These are phyloP conservation scores for Coprinopsis sp. DNA, from an alignment of 768 basidiomycete species.

Conservation along the genomic window DNA sequence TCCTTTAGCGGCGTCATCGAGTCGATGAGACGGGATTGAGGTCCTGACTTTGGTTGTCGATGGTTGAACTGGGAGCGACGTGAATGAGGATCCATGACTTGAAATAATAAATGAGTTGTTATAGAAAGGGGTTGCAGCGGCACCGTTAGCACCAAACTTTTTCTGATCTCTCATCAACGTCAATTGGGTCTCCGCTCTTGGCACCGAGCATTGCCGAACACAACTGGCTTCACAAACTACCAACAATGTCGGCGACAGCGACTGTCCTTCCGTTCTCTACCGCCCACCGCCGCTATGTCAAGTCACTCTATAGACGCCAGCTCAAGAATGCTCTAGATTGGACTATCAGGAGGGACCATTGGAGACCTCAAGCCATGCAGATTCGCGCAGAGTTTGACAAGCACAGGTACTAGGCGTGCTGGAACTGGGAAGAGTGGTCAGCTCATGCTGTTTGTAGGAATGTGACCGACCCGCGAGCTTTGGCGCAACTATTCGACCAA, in stretches of 20 bases:
- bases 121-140: background rate
- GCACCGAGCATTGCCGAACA: background rate
- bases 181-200: slow-evolving; percentile 10
- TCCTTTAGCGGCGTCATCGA: slow-evolving; percentile 36
- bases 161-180: slow-evolving; percentile 13
- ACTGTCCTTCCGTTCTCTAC: slow-evolving; percentile 64
- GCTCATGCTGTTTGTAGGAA: slow-evolving; percentile 42
- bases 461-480: slow-evolving; percentile 77
- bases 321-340: slow-evolving; percentile 88
- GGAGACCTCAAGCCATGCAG: slow-evolving; percentile 79
- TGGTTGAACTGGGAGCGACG: slow-evolving; percentile 71
- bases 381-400: slow-evolving; percentile 91
- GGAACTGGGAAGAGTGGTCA: background rate
- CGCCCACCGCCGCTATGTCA: slow-evolving; percentile 79
- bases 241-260: slow-evolving; percentile 46
- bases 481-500: slow-evolving; percentile 71
- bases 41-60: slow-evolving; percentile 64
- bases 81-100: slow-evolving; percentile 73
- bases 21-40: slow-evolving; percentile 40
- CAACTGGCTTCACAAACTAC: background rate
- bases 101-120: slow-evolving; percentile 4
- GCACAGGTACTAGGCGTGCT: slow-evolving; percentile 62
- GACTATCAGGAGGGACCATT: slow-evolving; percentile 80
- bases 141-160: slow-evolving; percentile 15
- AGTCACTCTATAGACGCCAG: slow-evolving; percentile 85